Percentiles rank a stretch among this genome's conserved stretches.
phyloP scores from a whole-genome alignment of 2,329 filamentous ascomycete genomes.

The Colletotrichum navitas region DNA sequence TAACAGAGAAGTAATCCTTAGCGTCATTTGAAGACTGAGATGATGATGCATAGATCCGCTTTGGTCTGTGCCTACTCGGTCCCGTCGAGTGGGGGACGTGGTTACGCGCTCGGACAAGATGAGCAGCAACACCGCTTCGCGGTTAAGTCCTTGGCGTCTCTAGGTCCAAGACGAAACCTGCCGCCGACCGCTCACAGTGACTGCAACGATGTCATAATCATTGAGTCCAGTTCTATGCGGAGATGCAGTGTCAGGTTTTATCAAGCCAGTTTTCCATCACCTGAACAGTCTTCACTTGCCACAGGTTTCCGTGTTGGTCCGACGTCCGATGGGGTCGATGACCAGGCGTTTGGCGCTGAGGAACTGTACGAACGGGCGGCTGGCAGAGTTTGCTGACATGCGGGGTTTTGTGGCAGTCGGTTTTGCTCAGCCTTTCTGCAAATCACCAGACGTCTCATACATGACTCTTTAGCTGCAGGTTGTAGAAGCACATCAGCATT shows the following conservation, averaged over 20 bases:
- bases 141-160: neutral
- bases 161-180: slow-evolving; percentile 4
- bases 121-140: neutral
- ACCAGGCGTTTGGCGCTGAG: too few relatives aligned
- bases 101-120: neutral
- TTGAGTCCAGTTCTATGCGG: neutral
- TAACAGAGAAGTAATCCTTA: neutral
- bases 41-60: neutral
- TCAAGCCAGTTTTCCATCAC: too few relatives aligned
- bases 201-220: neutral
- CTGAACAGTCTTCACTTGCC: too few relatives aligned
- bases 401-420: too few relatives aligned
- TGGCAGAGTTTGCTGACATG: too few relatives aligned
- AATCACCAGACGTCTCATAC: neutral
- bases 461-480: neutral
- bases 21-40: neutral
- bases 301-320: too few relatives aligned
- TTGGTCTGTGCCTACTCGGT: neutral
- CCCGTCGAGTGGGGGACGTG: neutral
- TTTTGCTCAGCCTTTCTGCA: neutral
- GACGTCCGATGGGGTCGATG: too few relatives aligned
- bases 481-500: too few relatives aligned
- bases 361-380: too few relatives aligned
- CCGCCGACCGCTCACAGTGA: neutral
- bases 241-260: too few relatives aligned